Evolutionary conservation across 2,329 filamentous ascomycete genomes (phyloP).

Genomic region (Clonostachys byssicola): DNA sequence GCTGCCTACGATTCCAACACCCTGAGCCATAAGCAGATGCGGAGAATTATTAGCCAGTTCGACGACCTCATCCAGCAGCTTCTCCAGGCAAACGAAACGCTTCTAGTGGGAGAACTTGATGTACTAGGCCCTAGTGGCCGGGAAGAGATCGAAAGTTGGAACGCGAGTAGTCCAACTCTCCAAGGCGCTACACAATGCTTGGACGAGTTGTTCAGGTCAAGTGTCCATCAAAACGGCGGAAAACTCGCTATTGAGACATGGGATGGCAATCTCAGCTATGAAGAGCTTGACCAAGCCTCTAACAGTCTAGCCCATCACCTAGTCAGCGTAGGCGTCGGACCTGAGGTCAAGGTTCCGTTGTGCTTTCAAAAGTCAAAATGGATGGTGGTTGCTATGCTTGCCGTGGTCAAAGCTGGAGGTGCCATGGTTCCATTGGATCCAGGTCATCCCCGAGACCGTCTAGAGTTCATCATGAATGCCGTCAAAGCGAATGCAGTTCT

Average conservation of each 20-base stretch:
- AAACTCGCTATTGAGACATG: slow-evolving; percentile 18
- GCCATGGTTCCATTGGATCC: slow-evolving; percentile 12
- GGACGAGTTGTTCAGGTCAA: not conserved
- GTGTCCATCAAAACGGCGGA: too few species aligned
- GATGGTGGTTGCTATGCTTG: slow-evolving; percentile 9
- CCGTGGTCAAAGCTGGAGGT: slow-evolving; percentile 11
- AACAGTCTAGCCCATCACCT: not conserved
- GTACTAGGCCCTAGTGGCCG: too few species aligned
- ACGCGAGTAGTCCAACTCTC: not conserved
- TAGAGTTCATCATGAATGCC: not conserved
- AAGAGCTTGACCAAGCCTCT: not conserved
- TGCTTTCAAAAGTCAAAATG: slow-evolving; percentile 10
- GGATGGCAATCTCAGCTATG: slow-evolving; percentile 22
- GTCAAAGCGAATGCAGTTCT: not conserved
- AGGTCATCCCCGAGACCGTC: not conserved
- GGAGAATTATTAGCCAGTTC: not conserved
- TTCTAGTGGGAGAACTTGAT: too few species aligned
- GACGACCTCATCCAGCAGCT: not conserved
- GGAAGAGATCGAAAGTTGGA: not conserved
- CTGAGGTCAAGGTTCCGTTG: slow-evolving; percentile 7
- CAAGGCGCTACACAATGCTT: not conserved
- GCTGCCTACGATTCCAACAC: not conserved
- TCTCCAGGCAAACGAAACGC: not conserved
- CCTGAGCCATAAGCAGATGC: not conserved
- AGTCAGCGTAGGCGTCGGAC: slow-evolving; percentile 2